These are phyloP conservation scores for Colletotrichum sp. DNA, from an alignment of 2,329 filamentous ascomycete genomes.

Conservation along the genomic window DNA sequence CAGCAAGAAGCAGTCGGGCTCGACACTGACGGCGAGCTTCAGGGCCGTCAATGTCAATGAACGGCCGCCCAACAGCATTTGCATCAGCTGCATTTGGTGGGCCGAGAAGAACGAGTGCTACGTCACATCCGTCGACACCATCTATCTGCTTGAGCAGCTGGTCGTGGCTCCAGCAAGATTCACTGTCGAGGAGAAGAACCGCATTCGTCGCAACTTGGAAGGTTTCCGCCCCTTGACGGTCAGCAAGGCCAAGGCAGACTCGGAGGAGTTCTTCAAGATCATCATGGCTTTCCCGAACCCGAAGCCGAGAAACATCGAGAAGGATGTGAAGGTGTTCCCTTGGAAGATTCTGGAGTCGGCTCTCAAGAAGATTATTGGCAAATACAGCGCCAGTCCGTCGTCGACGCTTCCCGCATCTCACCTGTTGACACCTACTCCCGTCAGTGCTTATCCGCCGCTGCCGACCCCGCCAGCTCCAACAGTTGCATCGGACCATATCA, in stretches of 20 bases:
- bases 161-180: slow-evolving; percentile 79
- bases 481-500: slow-evolving; percentile 38
- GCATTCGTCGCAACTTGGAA: slow-evolving; percentile 93
- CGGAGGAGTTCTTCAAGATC: slow-evolving; percentile 97
- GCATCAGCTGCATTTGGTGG: slow-evolving; percentile 98
- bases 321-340: slow-evolving; percentile 98
- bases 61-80: slow-evolving; percentile 82
- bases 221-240: slow-evolving; percentile 92
- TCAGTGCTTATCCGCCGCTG: slow-evolving; percentile 45
- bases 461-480: slow-evolving; percentile 50
- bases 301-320: slow-evolving; percentile 97
- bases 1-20: slow-evolving; percentile 80
- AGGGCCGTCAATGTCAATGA: slow-evolving; percentile 80
- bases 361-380: slow-evolving; percentile 97
- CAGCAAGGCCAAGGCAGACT: slow-evolving; percentile 89
- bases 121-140: slow-evolving; percentile 96
- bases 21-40: slow-evolving; percentile 82
- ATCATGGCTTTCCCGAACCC: slow-evolving; percentile 98
- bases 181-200: slow-evolving; percentile 97
- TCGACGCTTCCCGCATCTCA: slow-evolving; percentile 41
- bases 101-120: slow-evolving; percentile 88
- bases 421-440: slow-evolving; percentile 44
- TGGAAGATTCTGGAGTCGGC: slow-evolving; percentile 90
- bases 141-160: slow-evolving; percentile 90
- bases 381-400: slow-evolving; percentile 73